These are phyloP conservation scores for Pseudoscleropodium purum DNA, from an alignment of 225 moss, liverwort and hornwort species.

Conservation along the genomic window DNA sequence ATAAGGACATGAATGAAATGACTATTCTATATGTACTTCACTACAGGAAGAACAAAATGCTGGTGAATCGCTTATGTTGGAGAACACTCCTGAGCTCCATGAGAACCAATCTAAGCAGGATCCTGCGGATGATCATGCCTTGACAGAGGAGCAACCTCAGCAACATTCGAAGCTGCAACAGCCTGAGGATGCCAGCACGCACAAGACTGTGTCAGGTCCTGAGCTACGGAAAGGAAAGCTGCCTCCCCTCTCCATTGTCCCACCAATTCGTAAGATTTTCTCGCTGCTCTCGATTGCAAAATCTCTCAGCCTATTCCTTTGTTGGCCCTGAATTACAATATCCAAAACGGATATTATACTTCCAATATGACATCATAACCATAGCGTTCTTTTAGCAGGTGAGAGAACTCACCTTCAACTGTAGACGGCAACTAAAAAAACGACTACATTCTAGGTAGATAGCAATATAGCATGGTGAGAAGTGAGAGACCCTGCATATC, in stretches of 20 bases:
- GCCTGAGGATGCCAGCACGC: neutral
- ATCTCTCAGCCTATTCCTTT: neutral
- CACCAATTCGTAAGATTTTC: conserved; percentile 20
- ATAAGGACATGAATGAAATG: neutral
- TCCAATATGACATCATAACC: neutral
- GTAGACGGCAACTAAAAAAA: neutral
- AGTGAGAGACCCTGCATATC: neutral
- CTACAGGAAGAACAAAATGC: conserved; percentile 27
- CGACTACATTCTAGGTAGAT: neutral
- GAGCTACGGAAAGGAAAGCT: conserved; percentile 27
- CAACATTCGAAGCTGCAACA: neutral
- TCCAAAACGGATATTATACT: neutral
- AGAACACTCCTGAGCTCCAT: conserved; percentile 9
- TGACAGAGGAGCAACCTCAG: neutral
- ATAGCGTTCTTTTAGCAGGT: neutral
- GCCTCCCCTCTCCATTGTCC: conserved; percentile 20
- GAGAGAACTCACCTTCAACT: neutral
- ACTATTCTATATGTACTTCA: neutral
- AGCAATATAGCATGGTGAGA: neutral
- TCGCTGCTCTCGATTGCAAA: neutral
- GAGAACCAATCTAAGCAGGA: conserved; percentile 3
- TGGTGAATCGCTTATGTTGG: conserved; percentile 3
- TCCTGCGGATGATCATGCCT: neutral
- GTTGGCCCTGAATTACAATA: neutral
- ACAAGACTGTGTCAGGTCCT: neutral